These are phyloP conservation scores for Solanum megistacrolobum DNA, from an alignment of 257 asterid genomes.

Conservation along the genomic window DNA sequence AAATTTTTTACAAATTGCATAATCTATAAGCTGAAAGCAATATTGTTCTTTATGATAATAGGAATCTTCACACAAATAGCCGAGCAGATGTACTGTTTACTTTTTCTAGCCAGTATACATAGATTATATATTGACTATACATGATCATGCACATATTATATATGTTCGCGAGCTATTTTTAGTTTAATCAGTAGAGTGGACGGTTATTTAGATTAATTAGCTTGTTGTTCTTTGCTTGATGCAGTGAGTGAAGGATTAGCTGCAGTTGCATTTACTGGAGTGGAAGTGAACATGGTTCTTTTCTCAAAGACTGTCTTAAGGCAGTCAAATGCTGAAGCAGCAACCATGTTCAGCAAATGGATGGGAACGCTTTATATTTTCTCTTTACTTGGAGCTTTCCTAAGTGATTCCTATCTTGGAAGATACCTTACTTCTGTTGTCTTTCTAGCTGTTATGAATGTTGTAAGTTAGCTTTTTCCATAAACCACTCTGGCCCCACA, in stretches of 20 bases:
- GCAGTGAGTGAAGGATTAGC: slow-evolving; percentile 74
- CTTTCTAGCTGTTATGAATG: slow-evolving; percentile 49
- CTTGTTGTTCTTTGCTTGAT: background rate
- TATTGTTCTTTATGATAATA: background rate
- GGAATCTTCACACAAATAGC: background rate
- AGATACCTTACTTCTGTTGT: slow-evolving; percentile 65
- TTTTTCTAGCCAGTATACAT: background rate
- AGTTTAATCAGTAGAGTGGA: background rate
- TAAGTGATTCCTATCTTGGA: slow-evolving; percentile 78
- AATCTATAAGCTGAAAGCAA: background rate
- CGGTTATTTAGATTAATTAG: background rate
- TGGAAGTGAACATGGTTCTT: slow-evolving; percentile 81
- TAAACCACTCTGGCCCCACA: background rate
- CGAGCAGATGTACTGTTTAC: background rate
- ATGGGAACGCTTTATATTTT: slow-evolving; percentile 77
- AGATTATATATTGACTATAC: background rate
- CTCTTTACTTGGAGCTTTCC: slow-evolving; percentile 69
- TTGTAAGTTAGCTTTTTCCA: slow-evolving; percentile 36
- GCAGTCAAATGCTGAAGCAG: slow-evolving; percentile 73
- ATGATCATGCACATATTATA: background rate
- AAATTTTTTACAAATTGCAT: background rate
- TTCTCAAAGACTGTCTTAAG: slow-evolving; percentile 61
- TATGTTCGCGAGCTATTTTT: background rate
- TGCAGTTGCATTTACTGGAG: slow-evolving; percentile 70
- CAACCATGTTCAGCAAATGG: slow-evolving; percentile 62